These are phyloP conservation scores for Hypoxylon perforatum DNA, from an alignment of 495 filamentous ascomycete species.

Conservation along the genomic window DNA sequence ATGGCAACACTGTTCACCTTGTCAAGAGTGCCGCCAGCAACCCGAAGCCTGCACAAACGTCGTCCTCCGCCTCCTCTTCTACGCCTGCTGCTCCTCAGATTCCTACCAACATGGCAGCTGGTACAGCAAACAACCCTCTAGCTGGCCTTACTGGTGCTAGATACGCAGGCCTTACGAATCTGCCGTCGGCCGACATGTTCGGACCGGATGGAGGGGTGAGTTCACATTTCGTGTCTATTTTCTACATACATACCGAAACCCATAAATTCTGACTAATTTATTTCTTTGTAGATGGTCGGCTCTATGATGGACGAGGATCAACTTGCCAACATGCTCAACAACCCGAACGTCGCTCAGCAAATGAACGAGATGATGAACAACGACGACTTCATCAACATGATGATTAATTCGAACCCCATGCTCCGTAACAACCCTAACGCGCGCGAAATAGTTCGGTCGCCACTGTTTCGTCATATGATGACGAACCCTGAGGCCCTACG, in stretches of 20 bases:
- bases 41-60: constrained; percentile 70
- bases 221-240: constrained; percentile 34
- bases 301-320: constrained; percentile 78
- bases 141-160: constrained; percentile 92
- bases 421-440: constrained; percentile 85
- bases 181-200: constrained; percentile 90
- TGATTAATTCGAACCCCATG: constrained; percentile 89
- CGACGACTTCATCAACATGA: constrained; percentile 88
- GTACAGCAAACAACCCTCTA: constrained; percentile 89
- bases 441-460: constrained; percentile 84
- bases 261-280: constrained; percentile 43
- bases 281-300: constrained; percentile 80
- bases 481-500: constrained; percentile 89
- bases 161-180: constrained; percentile 89
- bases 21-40: constrained; percentile 97
- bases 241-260: not conserved
- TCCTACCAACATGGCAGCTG: constrained; percentile 90
- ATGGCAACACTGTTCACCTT: constrained; percentile 94
- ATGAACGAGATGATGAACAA: constrained; percentile 97
- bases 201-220: constrained; percentile 97
- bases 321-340: constrained; percentile 84
- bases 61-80: constrained; percentile 61
- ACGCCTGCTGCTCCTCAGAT: constrained; percentile 68
- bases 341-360: constrained; percentile 81
- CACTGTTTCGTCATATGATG: constrained; percentile 91